Base-by-base conservation (phyloP, 257 asterid genomes). In the Solanum etuberosum region DNA sequence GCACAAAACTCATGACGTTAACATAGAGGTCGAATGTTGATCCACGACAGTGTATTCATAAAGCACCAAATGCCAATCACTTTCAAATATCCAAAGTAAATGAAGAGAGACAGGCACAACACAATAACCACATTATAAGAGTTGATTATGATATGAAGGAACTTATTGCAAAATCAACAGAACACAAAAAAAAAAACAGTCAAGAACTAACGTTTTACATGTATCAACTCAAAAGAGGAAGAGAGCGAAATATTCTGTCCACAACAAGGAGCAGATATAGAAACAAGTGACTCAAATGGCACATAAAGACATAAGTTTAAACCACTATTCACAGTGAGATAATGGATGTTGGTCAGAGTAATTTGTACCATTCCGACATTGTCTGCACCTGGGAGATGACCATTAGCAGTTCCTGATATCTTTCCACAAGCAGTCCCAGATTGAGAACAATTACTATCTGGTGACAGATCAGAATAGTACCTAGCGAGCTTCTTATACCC, bases 401-500 rank as follows among this genome's bases (percentile, higher is more conserved):
- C 97, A 91, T 93, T 92, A 34, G 91, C 88, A 87, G 90, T 84
- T 46, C 93, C 92, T 15, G 91, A 91, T 35, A 92, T 90, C 86
- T 91, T 94, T 14, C 81, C 82, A 40, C 91, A 91, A 85, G 91
- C 86, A 87, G 85, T 88, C 88, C 93, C 94, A 16, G 96, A 73
- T 63, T 89, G 95, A 80, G 89, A 85, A 89, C 86, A 90, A 86
- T 85, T 91, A 83, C 95, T 92, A 90, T 95, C 99, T 86, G 96
- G 93, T 82, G 87, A 84, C 77, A 93, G 88, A 85, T 94, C 99
- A 86, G 99, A 94, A 85, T 93, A 95, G 92, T 95, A 97, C 91
- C 96, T 92, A 34, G 96, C 89, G 29, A 97, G 94, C 89, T 91
- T 95, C 94, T 93, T 95, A 84, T 92, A 94, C 85, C 99, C 99